phyloP scores from a whole-genome alignment of 306 rosid genomes.

The Casuarina equisetifolia region DNA sequence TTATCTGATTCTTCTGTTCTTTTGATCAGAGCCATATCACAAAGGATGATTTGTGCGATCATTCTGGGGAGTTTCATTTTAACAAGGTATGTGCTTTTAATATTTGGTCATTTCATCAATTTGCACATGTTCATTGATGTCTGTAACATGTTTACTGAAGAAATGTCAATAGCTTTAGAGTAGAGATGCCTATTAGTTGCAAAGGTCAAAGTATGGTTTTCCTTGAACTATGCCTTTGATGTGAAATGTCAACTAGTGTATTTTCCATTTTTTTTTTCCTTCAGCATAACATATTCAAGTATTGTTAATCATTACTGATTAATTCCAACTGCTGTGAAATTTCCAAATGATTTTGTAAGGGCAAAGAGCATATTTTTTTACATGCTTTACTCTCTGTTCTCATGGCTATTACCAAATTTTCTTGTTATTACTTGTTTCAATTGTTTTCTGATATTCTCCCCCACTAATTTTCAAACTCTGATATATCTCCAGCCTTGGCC shows the following conservation, averaged over 20 bases:
- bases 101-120: not conserved
- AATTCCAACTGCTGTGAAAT: not conserved
- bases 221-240: not conserved
- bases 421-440: not conserved
- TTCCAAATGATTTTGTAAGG: not conserved
- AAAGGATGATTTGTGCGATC: slow-evolving; percentile 48
- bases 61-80: slow-evolving; percentile 54
- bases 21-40: slow-evolving; percentile 35
- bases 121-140: not conserved
- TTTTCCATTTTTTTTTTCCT: not conserved
- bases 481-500: slow-evolving; percentile 9
- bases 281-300: not conserved
- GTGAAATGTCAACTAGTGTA: not conserved
- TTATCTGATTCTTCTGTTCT: slow-evolving; percentile 10
- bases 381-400: not conserved
- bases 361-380: not conserved
- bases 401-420: not conserved
- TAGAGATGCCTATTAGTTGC: not conserved
- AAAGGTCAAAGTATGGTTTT: not conserved
- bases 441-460: not conserved
- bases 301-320: not conserved
- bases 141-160: not conserved
- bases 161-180: not conserved
- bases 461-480: slow-evolving; percentile 1
- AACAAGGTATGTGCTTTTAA: slow-evolving; percentile 35